Percentiles rank a stretch among this genome's conserved stretches.
These are phyloP conservation scores for Comarum palustre DNA, from an alignment of 306 rosid genomes.

Conservation along the genomic window DNA sequence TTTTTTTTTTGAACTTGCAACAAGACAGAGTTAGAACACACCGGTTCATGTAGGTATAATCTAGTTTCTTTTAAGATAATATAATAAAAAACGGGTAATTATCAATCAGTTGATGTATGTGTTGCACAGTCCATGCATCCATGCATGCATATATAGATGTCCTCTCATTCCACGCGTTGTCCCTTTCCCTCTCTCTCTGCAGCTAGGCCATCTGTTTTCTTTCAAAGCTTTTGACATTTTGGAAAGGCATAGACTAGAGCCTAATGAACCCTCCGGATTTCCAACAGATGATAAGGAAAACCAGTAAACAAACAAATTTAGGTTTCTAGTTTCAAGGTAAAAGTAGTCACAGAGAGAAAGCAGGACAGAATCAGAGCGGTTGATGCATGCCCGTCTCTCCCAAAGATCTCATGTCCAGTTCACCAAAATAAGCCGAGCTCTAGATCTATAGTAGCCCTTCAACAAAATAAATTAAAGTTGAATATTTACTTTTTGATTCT, in stretches of 20 bases:
- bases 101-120: not conserved
- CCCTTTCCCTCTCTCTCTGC: not conserved
- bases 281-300: not conserved
- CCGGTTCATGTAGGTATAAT: no score
- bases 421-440: not conserved
- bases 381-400: not conserved
- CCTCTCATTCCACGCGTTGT: conserved; percentile 11
- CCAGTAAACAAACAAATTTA: not conserved
- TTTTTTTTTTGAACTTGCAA: no score
- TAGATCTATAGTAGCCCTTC: not conserved
- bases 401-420: not conserved
- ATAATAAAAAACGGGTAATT: no score
- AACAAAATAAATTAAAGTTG: not conserved
- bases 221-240: conserved; percentile 1
- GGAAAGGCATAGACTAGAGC: not conserved
- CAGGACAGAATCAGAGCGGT: not conserved
- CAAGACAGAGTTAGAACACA: no score
- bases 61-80: no score
- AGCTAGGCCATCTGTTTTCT: not conserved
- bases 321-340: conserved; percentile 1
- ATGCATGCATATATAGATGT: not conserved
- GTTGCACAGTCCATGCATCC: not conserved
- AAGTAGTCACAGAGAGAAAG: not conserved
- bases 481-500: no score
- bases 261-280: not conserved